Percentiles rank a stretch among this genome's conserved stretches.
Conservation (phyloP, 1,139 yeast genomes). For the Taphrina wiesneri region DNA sequence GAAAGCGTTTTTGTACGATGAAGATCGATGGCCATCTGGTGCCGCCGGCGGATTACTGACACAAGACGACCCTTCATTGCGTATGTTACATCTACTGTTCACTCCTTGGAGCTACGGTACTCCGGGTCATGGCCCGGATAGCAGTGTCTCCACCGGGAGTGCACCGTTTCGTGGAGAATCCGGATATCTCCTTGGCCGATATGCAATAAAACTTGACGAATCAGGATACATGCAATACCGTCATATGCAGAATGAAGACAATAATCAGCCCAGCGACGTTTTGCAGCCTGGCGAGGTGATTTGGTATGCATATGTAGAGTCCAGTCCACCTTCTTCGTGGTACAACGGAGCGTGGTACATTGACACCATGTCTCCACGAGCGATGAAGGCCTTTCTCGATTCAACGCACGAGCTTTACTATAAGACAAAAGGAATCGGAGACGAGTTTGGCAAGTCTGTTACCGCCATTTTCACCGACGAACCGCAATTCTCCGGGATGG, state of each 20-base stretch:
- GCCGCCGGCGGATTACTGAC: constrained; percentile 21
- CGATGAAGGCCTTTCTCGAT: constrained; percentile 18
- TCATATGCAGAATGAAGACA: constrained; percentile 8
- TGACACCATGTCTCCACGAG: constrained; percentile 21
- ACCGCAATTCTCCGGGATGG: constrained; percentile 28
- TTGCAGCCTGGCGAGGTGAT: constrained; percentile 17
- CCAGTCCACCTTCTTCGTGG: constrained; percentile 20
- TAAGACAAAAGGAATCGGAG: constrained; percentile 3
- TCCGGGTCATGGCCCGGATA: constrained; percentile 26
- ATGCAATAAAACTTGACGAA: constrained; percentile 18
- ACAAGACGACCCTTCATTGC: constrained; percentile 19
- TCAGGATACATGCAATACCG: constrained; percentile 12
- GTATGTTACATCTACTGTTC: constrained; percentile 22
- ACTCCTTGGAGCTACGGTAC: constrained; percentile 30
- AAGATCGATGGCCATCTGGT: constrained; percentile 31
- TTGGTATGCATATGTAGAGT: constrained; percentile 32
- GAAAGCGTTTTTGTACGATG: constrained; percentile 30
- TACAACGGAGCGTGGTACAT: constrained; percentile 30
- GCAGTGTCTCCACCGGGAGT: constrained; percentile 26
- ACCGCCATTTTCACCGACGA: constrained; percentile 30
- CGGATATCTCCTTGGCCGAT: constrained; percentile 13
- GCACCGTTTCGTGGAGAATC: constrained; percentile 29
- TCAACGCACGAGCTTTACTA: constrained; percentile 20
- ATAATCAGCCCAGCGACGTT: not conserved
- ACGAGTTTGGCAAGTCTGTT: constrained; percentile 26